Conservation (phyloP, 345 rosid species). For the sweet orange (Citrus sinensis) region DVS_A1.0 CM039164.1:20393001-20393500, state of each 20-base stretch:
- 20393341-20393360: background rate
- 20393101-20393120: background rate
- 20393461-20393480: background rate
- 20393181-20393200: background rate
- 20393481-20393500: background rate
- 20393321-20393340: too few species aligned
- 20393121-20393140: background rate
- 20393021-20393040: conserved; percentile 74
- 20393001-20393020: conserved; percentile 23
- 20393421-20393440: background rate
- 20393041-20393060: conserved; percentile 64
- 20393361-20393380: background rate
- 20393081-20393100: conserved; percentile 55
- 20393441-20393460: background rate
- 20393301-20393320: too few species aligned
- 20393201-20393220: background rate
- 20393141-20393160: background rate
- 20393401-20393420: too few species aligned
- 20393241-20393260: too few species aligned
- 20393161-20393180: background rate
- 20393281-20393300: too few species aligned
- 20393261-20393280: too few species aligned
- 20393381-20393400: too few species aligned
- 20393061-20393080: conserved; percentile 42
- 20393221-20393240: too few species aligned